Base-by-base conservation (phyloP, 164 flowering plant species). In the Kalanchoe fedtschenkoi region DNA sequence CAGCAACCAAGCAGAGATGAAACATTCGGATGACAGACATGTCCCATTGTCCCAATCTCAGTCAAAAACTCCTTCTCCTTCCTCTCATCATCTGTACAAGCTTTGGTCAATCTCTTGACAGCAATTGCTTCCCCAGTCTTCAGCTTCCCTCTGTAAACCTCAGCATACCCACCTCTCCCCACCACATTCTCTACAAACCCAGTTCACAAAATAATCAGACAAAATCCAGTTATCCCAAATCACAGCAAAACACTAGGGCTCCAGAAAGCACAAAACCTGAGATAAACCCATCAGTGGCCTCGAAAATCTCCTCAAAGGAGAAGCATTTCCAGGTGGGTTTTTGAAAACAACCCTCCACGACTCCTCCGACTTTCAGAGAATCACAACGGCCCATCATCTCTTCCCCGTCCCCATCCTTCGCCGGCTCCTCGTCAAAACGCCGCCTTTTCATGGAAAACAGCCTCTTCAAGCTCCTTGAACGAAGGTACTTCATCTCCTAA, bases 271-370 rank as follows among this genome's bases (percentile, higher is more conserved):
- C 19, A 46, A 16, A 11, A 11, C 54, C 54, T 46, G 54, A 24
- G 19, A n/a, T 46, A 24, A 11, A 46, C 24, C 54, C 54, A 46
- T 46, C 17, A 16, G 19, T 46, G 24, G 54, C 54, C n/a, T 46
- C 15, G 17, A 46, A 46, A 46, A 46, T 34, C 62, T 92, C 91
- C 44, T 84, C 80, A 68, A 62, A 86, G n/a, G 95, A 83, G 78
- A 79, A 92, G 72, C 95, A 89, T 81, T 67, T 87, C 88, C 92
- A 92, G 24, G 80, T 73, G 80, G 95, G 96, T 74, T 62, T 87
- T 30, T 66, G 66, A 66, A 56, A 16, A 46, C 67, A 68, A 41
- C 41, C 53, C 63, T 53, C 54, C 58, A 38, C 24, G 37, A 19
- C 46, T 63, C n/a, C n/a, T n/a, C 67, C 62, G 34, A 16, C 61